Percentiles rank a stretch among this genome's conserved stretches.
These are phyloP conservation scores for Fusarium zealandicum DNA, from an alignment of 2,329 filamentous ascomycete genomes.

Conservation along the genomic window DNA sequence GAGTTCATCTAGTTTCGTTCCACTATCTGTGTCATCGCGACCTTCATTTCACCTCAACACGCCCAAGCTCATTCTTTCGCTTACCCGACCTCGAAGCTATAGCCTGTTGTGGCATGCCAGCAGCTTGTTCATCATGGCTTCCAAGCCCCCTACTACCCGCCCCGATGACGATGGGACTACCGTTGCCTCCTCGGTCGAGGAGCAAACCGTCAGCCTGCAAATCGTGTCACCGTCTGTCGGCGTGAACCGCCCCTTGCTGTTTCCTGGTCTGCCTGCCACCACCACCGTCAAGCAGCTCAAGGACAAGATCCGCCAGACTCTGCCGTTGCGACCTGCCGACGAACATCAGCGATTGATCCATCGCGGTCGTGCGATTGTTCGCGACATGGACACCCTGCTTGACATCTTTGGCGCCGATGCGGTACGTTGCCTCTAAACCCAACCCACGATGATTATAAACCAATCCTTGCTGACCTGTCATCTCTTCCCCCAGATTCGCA, in stretches of 20 bases:
- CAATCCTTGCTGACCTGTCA: slow-evolving; percentile 33
- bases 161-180: slow-evolving; percentile 32
- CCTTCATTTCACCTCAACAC: slow-evolving; percentile 8
- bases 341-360: slow-evolving; percentile 68
- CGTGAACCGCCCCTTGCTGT: slow-evolving; percentile 58
- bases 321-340: slow-evolving; percentile 59
- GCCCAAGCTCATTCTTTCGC: slow-evolving; percentile 18
- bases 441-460: slow-evolving; percentile 1
- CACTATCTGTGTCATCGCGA: slow-evolving; percentile 6
- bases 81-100: slow-evolving; percentile 12
- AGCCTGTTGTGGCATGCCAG: slow-evolving; percentile 39
- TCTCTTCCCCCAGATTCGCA: slow-evolving; percentile 48
- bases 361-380: slow-evolving; percentile 62
- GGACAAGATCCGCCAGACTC: slow-evolving; percentile 60
- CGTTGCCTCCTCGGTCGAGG: slow-evolving; percentile 34
- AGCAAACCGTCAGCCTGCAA: slow-evolving; percentile 61
- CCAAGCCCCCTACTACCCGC: slow-evolving; percentile 43
- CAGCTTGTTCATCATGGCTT: slow-evolving; percentile 49
- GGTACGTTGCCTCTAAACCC: slow-evolving; percentile 44
- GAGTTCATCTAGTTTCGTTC: slow-evolving; percentile 4
- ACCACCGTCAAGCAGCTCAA: slow-evolving; percentile 66
- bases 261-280: slow-evolving; percentile 56
- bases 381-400: slow-evolving; percentile 62
- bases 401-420: slow-evolving; percentile 64
- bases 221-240: slow-evolving; percentile 66